Evolutionary conservation across 306 rosid genomes (phyloP).

Genomic region (Ochetophila trinervis): DNA sequence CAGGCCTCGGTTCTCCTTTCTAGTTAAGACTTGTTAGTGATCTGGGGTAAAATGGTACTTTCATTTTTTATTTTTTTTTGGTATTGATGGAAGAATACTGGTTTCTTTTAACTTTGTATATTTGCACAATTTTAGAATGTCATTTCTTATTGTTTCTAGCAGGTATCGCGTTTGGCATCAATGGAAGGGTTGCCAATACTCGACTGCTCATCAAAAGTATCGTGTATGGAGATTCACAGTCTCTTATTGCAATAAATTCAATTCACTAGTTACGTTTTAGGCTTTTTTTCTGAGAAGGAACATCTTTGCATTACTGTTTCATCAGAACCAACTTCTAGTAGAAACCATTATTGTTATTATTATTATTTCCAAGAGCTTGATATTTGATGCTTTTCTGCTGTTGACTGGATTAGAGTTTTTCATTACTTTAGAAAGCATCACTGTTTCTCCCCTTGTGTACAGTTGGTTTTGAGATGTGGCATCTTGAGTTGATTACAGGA

Average conservation of each 20-base stretch:
- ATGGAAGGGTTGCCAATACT: conserved; percentile 69
- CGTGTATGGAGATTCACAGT: conserved; percentile 51
- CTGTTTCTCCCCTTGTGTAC: conserved; percentile 27
- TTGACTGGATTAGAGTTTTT: conserved; percentile 4
- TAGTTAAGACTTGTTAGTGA: no score
- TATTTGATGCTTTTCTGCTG: conserved; percentile 1
- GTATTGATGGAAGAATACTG: neutral
- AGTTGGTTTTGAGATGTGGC: conserved; percentile 91
- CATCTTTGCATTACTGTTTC: conserved; percentile 1
- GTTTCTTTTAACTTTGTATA: conserved; percentile 9
- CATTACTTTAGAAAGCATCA: conserved; percentile 13
- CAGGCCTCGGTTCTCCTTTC: no score
- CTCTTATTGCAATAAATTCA: conserved; percentile 15
- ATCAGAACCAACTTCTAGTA: no score
- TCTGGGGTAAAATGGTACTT: neutral
- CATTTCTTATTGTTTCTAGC: conserved; percentile 26
- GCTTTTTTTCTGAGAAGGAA: conserved; percentile 7
- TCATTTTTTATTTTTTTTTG: no score
- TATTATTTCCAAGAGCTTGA: neutral
- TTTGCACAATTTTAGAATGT: conserved; percentile 11
- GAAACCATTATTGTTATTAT: neutral
- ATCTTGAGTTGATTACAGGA: conserved; percentile 85
- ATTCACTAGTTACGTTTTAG: conserved; percentile 5
- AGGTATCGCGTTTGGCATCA: conserved; percentile 78
- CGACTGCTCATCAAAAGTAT: conserved; percentile 70